These are phyloP conservation scores for Xylaria hypoxylon DNA, from an alignment of 2,329 filamentous ascomycete species.

Conservation along the genomic window DNA sequence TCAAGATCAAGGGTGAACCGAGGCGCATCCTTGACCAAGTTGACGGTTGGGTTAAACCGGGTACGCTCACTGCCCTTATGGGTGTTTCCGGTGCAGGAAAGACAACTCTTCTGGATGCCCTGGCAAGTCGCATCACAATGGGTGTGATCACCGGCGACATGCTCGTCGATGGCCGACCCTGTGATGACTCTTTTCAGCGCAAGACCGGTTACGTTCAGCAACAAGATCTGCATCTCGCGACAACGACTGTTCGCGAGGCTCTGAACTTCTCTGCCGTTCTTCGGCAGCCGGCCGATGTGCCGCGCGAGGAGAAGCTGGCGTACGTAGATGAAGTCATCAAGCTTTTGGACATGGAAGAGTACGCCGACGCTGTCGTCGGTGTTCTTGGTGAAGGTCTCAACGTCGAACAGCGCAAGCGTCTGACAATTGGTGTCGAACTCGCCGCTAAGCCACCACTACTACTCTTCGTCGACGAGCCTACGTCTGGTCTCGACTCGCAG, in stretches of 20 bases:
- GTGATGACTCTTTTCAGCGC: constrained; percentile 86
- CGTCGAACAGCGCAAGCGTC: constrained; percentile 76
- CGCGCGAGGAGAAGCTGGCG: constrained; percentile 80
- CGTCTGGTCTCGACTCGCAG: constrained; percentile 91
- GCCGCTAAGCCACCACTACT: constrained; percentile 90
- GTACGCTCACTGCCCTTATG: constrained; percentile 90
- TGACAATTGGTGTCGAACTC: constrained; percentile 96
- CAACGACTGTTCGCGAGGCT: constrained; percentile 88
- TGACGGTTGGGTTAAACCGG: constrained; percentile 93
- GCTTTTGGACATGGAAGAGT: constrained; percentile 88
- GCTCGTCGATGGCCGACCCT: constrained; percentile 71
- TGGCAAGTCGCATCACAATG: constrained; percentile 88
- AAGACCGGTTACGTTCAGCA: constrained; percentile 95
- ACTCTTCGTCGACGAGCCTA: constrained; percentile 94
- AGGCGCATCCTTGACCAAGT: constrained; percentile 85
- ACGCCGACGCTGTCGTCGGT: constrained; percentile 90
- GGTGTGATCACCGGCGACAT: constrained; percentile 90
- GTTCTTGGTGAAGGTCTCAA: constrained; percentile 88
- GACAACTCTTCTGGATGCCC: constrained; percentile 86
- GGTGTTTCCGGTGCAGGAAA: constrained; percentile 94
- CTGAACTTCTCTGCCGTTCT: constrained; percentile 87
- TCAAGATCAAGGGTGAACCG: constrained; percentile 81
- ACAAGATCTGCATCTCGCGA: constrained; percentile 88
- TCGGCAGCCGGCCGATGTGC: constrained; percentile 81
- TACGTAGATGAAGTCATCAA: constrained; percentile 94